A percentile compares a stretch with the other conserved stretches of the same genome.
Conservation (phyloP, 176 grass and related monocot species). For the Carex littledalei region DNA sequence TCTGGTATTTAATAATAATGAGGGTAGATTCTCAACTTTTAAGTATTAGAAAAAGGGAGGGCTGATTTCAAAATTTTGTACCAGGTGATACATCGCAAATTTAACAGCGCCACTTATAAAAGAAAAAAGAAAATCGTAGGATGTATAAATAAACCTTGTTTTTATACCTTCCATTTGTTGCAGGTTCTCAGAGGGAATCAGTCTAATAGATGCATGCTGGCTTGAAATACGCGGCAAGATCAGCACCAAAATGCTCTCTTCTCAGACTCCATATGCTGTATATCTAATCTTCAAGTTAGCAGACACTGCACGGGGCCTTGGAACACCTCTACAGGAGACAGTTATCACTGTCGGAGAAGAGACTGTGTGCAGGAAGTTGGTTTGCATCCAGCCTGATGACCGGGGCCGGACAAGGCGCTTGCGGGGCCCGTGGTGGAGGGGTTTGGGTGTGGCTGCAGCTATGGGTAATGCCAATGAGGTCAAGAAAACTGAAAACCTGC, state of each 20-base stretch:
- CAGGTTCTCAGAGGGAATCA: conserved; percentile 29
- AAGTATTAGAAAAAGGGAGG: neutral
- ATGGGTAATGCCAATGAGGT: neutral
- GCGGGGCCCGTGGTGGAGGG: neutral
- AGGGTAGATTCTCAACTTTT: neutral
- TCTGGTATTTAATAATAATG: neutral
- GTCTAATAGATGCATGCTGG: conserved; percentile 33
- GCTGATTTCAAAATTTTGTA: neutral
- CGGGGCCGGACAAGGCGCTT: neutral
- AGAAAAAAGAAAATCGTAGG: neutral
- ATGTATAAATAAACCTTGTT: neutral
- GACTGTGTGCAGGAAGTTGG: neutral
- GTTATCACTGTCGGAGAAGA: conserved; percentile 24
- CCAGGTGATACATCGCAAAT: neutral
- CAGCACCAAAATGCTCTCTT: conserved; percentile 21
- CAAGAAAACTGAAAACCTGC: neutral
- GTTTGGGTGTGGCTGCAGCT: neutral
- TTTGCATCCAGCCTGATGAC: conserved; percentile 23
- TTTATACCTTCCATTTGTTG: neutral
- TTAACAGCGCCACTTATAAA: neutral
- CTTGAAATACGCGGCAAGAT: conserved; percentile 41
- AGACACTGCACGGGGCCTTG: conserved; percentile 14
- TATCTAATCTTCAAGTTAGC: conserved; percentile 38
- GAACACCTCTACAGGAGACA: conserved; percentile 18
- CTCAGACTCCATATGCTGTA: conserved; percentile 13